phyloP scores from a whole-genome alignment of 106 monocot genomes.

The Allium sativum region DNA sequence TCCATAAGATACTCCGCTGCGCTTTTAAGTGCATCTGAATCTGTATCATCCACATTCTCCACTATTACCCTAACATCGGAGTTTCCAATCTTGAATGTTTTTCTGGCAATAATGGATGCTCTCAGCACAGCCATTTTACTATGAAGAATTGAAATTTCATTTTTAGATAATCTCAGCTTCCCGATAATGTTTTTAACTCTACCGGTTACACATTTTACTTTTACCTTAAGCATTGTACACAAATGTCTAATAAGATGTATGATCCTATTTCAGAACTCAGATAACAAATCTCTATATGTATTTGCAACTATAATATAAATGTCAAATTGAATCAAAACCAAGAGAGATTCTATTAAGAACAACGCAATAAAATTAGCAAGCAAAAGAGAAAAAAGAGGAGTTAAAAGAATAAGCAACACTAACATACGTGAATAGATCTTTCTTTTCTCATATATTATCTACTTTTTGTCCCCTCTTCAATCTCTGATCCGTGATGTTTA shows the following conservation, averaged over 20 bases:
- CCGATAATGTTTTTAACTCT: slow-evolving; percentile 68
- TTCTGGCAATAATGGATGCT: slow-evolving; percentile 44
- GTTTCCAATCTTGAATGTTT: slow-evolving; percentile 36
- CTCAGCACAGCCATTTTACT: slow-evolving; percentile 62
- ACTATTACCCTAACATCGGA: slow-evolving; percentile 60
- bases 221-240: slow-evolving; percentile 73
- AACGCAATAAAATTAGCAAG: too few species aligned
- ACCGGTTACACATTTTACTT: slow-evolving; percentile 62
- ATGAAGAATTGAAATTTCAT: slow-evolving; percentile 47
- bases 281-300: too few species aligned
- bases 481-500: too few species aligned
- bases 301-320: too few species aligned
- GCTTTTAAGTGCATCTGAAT: slow-evolving; percentile 71
- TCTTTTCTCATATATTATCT: too few species aligned
- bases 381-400: too few species aligned
- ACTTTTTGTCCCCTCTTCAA: too few species aligned
- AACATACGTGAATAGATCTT: too few species aligned
- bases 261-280: too few species aligned
- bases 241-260: slow-evolving; percentile 63
- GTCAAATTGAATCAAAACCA: too few species aligned
- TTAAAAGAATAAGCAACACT: too few species aligned
- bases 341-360: too few species aligned
- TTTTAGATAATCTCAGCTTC: slow-evolving; percentile 52
- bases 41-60: slow-evolving; percentile 80
- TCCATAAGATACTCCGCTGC: slow-evolving; percentile 81